Base-by-base conservation (phyloP, 2,329 filamentous ascomycete species). In the Aspergillus piperis region DNA sequence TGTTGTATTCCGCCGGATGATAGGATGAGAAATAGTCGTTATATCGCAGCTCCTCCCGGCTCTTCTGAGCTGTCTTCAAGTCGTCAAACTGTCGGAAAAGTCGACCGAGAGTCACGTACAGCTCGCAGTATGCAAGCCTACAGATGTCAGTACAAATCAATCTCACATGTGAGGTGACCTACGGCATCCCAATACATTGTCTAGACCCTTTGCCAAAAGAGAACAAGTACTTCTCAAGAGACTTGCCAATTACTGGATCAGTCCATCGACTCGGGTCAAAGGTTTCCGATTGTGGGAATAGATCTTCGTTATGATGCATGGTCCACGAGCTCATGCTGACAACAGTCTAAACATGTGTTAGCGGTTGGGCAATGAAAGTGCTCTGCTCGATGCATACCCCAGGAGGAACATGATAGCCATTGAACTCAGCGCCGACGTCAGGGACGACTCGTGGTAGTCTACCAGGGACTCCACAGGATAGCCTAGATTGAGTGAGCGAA, bases 251-350 rank as follows among this genome's bases (percentile, higher is more conserved):
- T 5, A 27, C 47, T 66, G 64, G 58, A 32, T 69, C 60, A 5
- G 67, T 51, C 77, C 77, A 80, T 17, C 77, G 71, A 13, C 67
- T 63, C 0, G 77, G 77, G 19, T 72, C 66, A 59, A 80, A 79
- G 13, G 53, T 67, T 8, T 64, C 62, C 0, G 77, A 66, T 6
- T 74, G 51, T 1, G 72, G 71, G 58, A 77, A 80, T 32, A 74
- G 56, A 3, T 65, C 57, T 15, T 69, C 61, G 55, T 76, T 68
- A 42, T 70, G 70, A 50, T 78, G 70, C 60, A 77, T 68, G 3
- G 64, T 64, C 66, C 69, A 74, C 3, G 73, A 64, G n/a, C 66
- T 68, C 75, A 77, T 77, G 49, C 70, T 70, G 0, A 77, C 71
- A 4, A 62, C 47, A 11, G 63, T 63, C 66, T 69, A 19, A 15